These are phyloP conservation scores for Chytriomyces hyalinus DNA, from an alignment of 192 early-diverging fungal genomes.

Conservation along the genomic window DNA sequence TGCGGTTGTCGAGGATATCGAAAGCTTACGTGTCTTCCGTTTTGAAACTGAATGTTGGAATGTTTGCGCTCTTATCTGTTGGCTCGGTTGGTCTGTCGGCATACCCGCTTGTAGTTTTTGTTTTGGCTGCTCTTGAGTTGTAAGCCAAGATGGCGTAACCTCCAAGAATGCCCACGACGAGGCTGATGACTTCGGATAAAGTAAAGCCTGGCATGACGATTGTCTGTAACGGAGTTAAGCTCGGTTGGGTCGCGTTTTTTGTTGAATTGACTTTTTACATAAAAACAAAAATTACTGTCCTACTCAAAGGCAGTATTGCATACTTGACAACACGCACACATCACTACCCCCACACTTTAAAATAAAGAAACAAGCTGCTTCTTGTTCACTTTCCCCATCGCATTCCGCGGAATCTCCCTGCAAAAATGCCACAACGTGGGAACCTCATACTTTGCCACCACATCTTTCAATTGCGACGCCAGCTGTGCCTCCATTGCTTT, in stretches of 20 bases:
- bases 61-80: too few relatives aligned
- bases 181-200: not conserved
- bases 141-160: not conserved
- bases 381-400: conserved; percentile 91
- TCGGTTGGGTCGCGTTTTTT: too few relatives aligned
- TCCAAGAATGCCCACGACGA: not conserved
- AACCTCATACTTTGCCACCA: conserved; percentile 79
- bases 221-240: too few relatives aligned
- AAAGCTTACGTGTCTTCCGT: too few relatives aligned
- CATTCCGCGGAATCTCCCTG: conserved; percentile 75
- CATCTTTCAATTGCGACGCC: conserved; percentile 57
- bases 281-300: not conserved
- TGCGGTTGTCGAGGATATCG: too few relatives aligned
- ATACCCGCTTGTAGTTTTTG: too few relatives aligned
- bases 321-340: not conserved
- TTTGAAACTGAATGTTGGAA: too few relatives aligned
- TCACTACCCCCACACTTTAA: not conserved
- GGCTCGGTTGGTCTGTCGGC: too few relatives aligned
- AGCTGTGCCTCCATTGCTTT: conserved; percentile 43
- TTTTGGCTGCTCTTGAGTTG: not conserved
- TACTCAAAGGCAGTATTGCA: not conserved
- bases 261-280: too few relatives aligned
- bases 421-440: conserved; percentile 60
- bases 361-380: conserved; percentile 71
- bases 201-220: too few relatives aligned